Conservation (phyloP, 371 early-diverging fungal genomes). For the Batrachochytrium dendrobatidis region DNA sequence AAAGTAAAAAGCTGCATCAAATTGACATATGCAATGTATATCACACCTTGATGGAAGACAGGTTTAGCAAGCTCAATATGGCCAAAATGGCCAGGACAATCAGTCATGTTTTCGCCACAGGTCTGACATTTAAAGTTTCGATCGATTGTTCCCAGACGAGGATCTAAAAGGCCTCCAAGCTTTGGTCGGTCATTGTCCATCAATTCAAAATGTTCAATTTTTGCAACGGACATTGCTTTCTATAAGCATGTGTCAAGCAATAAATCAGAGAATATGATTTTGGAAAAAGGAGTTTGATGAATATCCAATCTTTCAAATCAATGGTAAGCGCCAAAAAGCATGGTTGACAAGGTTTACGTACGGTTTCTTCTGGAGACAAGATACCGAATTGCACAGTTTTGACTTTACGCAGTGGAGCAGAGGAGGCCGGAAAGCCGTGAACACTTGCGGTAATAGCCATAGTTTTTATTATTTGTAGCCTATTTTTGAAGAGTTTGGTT, state of each 20-base stretch:
- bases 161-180: conserved; percentile 91
- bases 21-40: too few species aligned
- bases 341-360: conserved; percentile 35
- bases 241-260: conserved; percentile 20
- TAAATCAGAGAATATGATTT: too few species aligned
- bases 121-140: conserved; percentile 97
- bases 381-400: conserved; percentile 94
- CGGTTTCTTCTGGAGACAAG: conserved; percentile 92
- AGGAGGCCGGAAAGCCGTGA: conserved; percentile 59
- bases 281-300: background rate
- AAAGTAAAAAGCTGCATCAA: too few species aligned
- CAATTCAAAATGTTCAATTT: conserved; percentile 93
- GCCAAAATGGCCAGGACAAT: conserved; percentile 99
- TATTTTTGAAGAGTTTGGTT: background rate
- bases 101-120: conserved; percentile 92
- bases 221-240: conserved; percentile 95
- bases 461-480: background rate
- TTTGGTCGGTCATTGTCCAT: conserved; percentile 92
- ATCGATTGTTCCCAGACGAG: conserved; percentile 98
- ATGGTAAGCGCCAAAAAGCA: background rate
- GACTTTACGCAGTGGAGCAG: conserved; percentile 86
- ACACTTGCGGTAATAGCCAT: conserved; percentile 1
- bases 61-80: conserved; percentile 98
- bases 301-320: background rate
- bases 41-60: conserved; percentile 68